Conservation (phyloP, 768 basidiomycete genomes). For the Clitopilus hobsonii region DNA sequence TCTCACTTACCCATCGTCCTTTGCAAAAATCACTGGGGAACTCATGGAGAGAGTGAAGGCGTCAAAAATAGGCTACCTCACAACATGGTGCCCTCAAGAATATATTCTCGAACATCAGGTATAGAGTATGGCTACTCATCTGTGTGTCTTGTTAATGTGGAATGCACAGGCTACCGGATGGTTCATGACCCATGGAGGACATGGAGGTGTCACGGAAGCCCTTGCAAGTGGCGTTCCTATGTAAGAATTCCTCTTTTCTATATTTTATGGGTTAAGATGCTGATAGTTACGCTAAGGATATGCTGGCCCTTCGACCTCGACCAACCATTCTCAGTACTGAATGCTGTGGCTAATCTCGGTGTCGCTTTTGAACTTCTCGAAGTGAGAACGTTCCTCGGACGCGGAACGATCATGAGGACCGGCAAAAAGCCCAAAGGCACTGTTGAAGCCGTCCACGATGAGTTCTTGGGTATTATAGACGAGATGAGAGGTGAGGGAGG, state of each 20-base stretch:
- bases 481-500: not conserved
- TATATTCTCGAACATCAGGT: conserved; percentile 16
- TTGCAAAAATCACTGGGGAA: conserved; percentile 7
- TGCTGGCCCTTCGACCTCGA: conserved; percentile 18
- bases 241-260: conserved; percentile 6
- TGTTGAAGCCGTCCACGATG: conserved; percentile 10
- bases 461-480: conserved; percentile 8
- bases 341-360: conserved; percentile 13
- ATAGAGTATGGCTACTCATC: not conserved
- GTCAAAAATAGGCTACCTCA: conserved; percentile 11
- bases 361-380: conserved; percentile 17
- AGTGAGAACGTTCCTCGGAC: conserved; percentile 12
- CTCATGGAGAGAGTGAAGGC: conserved; percentile 9
- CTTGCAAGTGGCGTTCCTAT: conserved; percentile 15
- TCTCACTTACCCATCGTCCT: conserved; percentile 11
- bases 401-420: conserved; percentile 6
- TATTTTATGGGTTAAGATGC: not conserved
- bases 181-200: conserved; percentile 17
- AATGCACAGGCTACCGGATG: conserved; percentile 15
- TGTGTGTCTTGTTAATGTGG: not conserved
- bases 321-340: conserved; percentile 12
- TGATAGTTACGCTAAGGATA: conserved; percentile 8
- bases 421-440: conserved; percentile 11
- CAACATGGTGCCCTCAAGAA: conserved; percentile 17
- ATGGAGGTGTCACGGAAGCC: conserved; percentile 15